Conservation (phyloP, 768 basidiomycete species). For the Hortiboletus flavorubellus region DNA sequence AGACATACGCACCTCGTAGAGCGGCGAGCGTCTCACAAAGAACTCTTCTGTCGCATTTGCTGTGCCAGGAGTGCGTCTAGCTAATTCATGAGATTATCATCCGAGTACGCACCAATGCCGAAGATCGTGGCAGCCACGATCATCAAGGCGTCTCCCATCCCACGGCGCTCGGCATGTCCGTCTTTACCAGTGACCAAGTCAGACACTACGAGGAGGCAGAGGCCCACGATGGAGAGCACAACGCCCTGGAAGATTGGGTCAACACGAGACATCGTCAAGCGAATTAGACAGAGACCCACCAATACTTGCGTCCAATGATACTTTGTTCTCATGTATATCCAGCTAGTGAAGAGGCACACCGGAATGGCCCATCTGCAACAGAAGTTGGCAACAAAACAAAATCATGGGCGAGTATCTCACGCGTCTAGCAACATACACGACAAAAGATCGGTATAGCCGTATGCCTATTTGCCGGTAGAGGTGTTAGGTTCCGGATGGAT, state of each 20-base stretch:
- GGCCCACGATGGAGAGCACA: constrained; percentile 63
- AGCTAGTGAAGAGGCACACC: constrained; percentile 75
- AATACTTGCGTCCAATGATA: constrained; percentile 84
- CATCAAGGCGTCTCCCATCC: constrained; percentile 82
- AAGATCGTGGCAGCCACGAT: constrained; percentile 81
- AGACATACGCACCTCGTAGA: constrained; percentile 58
- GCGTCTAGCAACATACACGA: constrained; percentile 93
- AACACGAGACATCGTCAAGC: neutral
- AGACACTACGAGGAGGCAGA: constrained; percentile 75
- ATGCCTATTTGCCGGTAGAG: constrained; percentile 46
- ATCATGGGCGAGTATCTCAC: constrained; percentile 35
- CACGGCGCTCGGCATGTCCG: constrained; percentile 58
- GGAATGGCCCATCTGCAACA: constrained; percentile 78
- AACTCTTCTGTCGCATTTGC: constrained; percentile 89
- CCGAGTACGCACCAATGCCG: constrained; percentile 63
- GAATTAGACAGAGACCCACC: constrained; percentile 35
- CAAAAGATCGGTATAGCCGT: constrained; percentile 78
- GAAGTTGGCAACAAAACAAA: neutral
- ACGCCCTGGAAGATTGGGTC: constrained; percentile 49
- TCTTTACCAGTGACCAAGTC: constrained; percentile 75
- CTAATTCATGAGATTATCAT: neutral
- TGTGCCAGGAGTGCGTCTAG: constrained; percentile 28
- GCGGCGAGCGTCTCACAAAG: constrained; percentile 72
- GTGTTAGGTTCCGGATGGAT: neutral
- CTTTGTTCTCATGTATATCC: constrained; percentile 71